Evolutionary conservation across 768 basidiomycete species (phyloP), one percentile per base, ranked within the genome.

Genomic region (Saitozyma podzolica): DNA sequence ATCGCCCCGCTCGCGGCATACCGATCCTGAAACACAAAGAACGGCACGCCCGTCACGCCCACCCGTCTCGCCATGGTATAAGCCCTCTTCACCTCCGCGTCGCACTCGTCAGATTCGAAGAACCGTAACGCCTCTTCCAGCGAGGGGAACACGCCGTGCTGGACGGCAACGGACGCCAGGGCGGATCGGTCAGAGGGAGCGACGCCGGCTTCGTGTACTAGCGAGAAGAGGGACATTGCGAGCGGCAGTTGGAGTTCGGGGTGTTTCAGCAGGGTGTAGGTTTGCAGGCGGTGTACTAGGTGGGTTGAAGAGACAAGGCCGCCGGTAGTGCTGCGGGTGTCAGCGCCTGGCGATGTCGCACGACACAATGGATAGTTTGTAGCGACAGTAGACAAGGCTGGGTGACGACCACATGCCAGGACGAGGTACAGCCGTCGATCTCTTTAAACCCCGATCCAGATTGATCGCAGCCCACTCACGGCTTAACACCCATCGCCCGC

Each of bases 401-500:
- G 29, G 29, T 29, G 29, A 29, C 29, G 29, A 29, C 29, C 29
- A 29, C 29, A 5, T 2, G 29, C 5, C 5, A 29, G 29, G 29
- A 29, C 2, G 29, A 29, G 29, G 5, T 29, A 29, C 5, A 2
- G 29, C 29, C 29, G 29, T 29, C 29, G 29, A 29, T 29, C 29
- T 29, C 29, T 29, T 5, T 29, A 29, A 49, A 45, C 56, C 8
- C 40, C 9, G 54, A 41, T 54, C 8, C 54, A 55, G 40, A 9
- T 11, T 7, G 29, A 17, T 54, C 39, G 2, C n/a, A 13, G 10
- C 37, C 37, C 52, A 80, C 85, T 65, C 75, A 88, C 86, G 87
- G 80, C 40, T 84, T 82, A 52, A 88, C 82, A 1, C 84, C 85
- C 61, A 85, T 84, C 73, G 86, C 84, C 40, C 82, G 80, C 4